Evolutionary conservation across 2,329 filamentous ascomycete species (phyloP).

Genomic region (Blastomyces percursus): DNA sequence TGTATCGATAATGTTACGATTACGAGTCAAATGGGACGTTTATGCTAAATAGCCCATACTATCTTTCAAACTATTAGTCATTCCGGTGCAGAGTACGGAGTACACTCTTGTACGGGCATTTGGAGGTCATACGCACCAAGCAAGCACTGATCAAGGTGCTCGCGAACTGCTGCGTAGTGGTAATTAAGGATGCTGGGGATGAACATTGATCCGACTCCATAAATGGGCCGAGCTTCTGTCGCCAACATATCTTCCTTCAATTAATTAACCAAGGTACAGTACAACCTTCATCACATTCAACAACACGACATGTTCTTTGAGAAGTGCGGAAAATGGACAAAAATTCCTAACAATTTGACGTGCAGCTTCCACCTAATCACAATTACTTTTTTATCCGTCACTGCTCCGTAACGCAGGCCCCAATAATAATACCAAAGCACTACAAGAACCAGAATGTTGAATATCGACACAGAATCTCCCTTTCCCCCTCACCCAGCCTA

Average conservation of each 20-base stretch:
- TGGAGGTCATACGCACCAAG: not conserved
- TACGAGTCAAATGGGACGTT: not conserved
- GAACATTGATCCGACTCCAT: not conserved
- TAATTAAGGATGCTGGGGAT: not conserved
- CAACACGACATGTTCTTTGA: not conserved
- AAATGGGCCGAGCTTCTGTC: not conserved
- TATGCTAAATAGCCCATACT: not conserved
- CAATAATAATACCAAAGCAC: not conserved
- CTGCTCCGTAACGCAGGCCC: no score
- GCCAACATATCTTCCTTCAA: not conserved
- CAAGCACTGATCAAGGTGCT: not conserved
- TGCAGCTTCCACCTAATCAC: not conserved
- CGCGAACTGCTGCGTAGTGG: no score
- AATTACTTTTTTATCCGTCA: not conserved
- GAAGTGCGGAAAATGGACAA: not conserved
- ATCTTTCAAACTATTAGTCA: not conserved
- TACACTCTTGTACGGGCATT: not conserved
- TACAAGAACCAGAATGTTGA: not conserved
- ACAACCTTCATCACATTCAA: no score
- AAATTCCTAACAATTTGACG: not conserved
- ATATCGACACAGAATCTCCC: not conserved
- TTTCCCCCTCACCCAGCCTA: not conserved
- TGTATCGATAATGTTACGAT: not conserved
- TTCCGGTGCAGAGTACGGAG: not conserved
- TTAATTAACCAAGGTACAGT: not conserved